Evolutionary conservation across 108 stramenopile genomes (phyloP), one percentile per base, ranked within the genome.

Genomic region (Skeletonema costatum): DNA sequence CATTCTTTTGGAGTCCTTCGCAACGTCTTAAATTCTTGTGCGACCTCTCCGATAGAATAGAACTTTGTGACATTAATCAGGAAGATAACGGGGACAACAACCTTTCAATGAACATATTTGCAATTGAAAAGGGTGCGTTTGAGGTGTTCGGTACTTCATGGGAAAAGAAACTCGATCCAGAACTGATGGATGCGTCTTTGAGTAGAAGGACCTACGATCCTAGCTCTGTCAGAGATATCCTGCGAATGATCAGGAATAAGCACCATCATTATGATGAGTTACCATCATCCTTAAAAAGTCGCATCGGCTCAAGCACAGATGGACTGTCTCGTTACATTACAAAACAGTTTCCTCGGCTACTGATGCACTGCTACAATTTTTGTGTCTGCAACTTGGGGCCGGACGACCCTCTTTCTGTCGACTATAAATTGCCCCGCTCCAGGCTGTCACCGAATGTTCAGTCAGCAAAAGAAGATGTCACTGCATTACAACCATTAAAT

Each of bases 201-300:
- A 88, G 80, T 36, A 96, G 92, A 56, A 86, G 98, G 8, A 96
- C 94, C 16, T 98, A 98, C 66, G 98, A 98, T 68, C 88, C 89
- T 51, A 89, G 89, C 44, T 94, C 93, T 66, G 89, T 97, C 38
- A 77, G 97, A 30, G 98, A 98, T 74, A 82, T 90, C 21, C 77
- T 98, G 33, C 82, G 98, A 59, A 81, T 98, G 71, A 94, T 98
- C 71, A 82, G 98, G 42, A 98, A 98, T 75, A 98, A 98, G 77
- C 86, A 95, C 56, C 96, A 98, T 82, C 98, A 98, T 80, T 97
- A 89, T 64, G 92, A 97, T 46, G 97, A 97, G 74, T 74, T 98
- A 33, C 90, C 96, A 14, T 67, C 77, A 51, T 62, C 80, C 30
- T 81, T 97, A 14, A 90, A 87, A 60, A 60, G 32, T 36, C 66